A percentile compares a stretch with the other conserved stretches of the same genome.
These are phyloP conservation scores for Fusarium pseudograminearum DNA, from an alignment of 2,329 filamentous ascomycete genomes.

Conservation along the genomic window DNA sequence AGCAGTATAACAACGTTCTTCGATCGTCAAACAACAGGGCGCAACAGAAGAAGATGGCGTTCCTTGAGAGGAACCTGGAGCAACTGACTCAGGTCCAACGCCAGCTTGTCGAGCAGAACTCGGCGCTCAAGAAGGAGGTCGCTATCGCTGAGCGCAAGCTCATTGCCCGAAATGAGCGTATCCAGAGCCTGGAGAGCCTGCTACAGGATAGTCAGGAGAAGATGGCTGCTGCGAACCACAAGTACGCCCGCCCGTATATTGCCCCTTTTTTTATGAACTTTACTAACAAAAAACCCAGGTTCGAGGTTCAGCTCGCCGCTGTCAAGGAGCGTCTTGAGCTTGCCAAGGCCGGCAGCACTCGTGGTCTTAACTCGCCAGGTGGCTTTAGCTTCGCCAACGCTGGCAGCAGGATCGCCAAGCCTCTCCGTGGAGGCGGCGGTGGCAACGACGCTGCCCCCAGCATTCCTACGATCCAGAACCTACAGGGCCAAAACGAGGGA, in stretches of 20 bases:
- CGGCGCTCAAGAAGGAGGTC: slow-evolving; percentile 97
- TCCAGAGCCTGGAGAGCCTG: slow-evolving; percentile 90
- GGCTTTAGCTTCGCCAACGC: slow-evolving; percentile 78
- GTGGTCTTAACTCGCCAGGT: slow-evolving; percentile 77
- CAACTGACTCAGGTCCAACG: slow-evolving; percentile 97
- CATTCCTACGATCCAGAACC: slow-evolving; percentile 68
- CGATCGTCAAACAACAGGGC: slow-evolving; percentile 97
- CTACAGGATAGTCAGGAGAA: slow-evolving; percentile 99
- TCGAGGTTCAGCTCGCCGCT: slow-evolving; percentile 94
- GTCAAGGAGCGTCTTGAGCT: slow-evolving; percentile 98
- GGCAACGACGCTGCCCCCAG: slow-evolving; percentile 55
- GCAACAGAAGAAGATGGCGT: slow-evolving; percentile 99
- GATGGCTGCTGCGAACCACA: slow-evolving; percentile 94
- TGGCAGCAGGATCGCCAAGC: slow-evolving; percentile 77
- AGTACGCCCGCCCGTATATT: slow-evolving; percentile 69
- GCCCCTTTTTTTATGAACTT: neutral
- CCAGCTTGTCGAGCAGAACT: slow-evolving; percentile 98
- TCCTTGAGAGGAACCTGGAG: slow-evolving; percentile 97
- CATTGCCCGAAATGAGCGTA: slow-evolving; percentile 95
- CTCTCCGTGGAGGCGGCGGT: slow-evolving; percentile 72
- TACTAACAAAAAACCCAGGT: slow-evolving; percentile 67
- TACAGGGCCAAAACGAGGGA: slow-evolving; percentile 54
- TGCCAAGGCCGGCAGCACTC: slow-evolving; percentile 90
- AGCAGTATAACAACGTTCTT: slow-evolving; percentile 99
- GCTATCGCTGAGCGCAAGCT: slow-evolving; percentile 98